Percentiles rank a stretch among this genome's conserved stretches.
phyloP scores from a whole-genome alignment of 192 early-diverging fungal species.

The Geranomyces variabilis region DNA sequence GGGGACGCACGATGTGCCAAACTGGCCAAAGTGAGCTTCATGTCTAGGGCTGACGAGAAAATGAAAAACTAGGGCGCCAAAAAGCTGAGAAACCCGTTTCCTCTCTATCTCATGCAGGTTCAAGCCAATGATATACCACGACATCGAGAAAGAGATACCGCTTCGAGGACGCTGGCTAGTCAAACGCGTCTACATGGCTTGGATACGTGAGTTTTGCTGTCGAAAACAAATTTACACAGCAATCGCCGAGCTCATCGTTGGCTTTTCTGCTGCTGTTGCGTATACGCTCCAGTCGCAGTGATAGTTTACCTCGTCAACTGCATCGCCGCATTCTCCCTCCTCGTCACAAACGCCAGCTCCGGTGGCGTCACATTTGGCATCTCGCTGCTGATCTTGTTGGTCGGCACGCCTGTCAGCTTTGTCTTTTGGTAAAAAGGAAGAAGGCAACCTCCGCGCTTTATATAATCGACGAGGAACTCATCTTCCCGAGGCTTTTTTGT shows the following conservation, averaged over 20 bases:
- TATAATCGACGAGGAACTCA: not conserved
- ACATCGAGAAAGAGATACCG: constrained; percentile 51
- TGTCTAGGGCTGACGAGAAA: too few relatives aligned
- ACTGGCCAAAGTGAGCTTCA: constrained; percentile 45
- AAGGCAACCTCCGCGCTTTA: too few relatives aligned
- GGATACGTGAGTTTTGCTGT: constrained; percentile 38
- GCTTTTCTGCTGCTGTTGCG: too few relatives aligned
- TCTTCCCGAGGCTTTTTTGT: constrained; percentile 34
- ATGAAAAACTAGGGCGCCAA: too few relatives aligned
- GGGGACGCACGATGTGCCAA: constrained; percentile 33
- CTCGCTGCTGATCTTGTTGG: constrained; percentile 41
- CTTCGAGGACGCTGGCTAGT: constrained; percentile 41
- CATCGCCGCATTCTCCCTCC: constrained; percentile 37
- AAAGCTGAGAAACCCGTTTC: too few relatives aligned
- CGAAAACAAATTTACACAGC: not conserved
- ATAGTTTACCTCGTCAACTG: constrained; percentile 38
- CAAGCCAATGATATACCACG: constrained; percentile 48
- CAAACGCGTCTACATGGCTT: constrained; percentile 42
- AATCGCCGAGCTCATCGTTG: too few relatives aligned
- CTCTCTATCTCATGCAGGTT: too few relatives aligned
- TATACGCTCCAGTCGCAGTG: constrained; percentile 28
- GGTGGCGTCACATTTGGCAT: constrained; percentile 46
- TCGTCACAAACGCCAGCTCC: constrained; percentile 39
- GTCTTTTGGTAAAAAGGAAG: too few relatives aligned
- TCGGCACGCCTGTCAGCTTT: constrained; percentile 44